Evolutionary conservation across 768 basidiomycete species (phyloP).

Genomic region (Mrakia hoshinonis): DNA sequence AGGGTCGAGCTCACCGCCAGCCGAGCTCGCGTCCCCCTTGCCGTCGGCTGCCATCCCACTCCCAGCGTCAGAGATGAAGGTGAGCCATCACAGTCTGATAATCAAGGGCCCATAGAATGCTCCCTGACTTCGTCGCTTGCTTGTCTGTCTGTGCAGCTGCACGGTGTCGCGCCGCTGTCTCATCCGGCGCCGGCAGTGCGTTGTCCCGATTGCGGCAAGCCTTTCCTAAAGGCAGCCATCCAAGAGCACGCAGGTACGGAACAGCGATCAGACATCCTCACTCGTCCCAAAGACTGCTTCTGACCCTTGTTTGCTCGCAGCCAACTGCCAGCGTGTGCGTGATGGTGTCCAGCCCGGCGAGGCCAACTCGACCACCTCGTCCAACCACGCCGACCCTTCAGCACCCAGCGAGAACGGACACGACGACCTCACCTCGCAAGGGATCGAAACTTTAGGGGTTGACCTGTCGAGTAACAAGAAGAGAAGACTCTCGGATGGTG

Average conservation of each 20-base stretch:
- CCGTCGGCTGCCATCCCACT: neutral
- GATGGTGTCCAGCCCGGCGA: conserved; percentile 45
- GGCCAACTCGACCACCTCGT: neutral
- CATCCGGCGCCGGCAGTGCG: conserved; percentile 45
- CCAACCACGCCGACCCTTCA: neutral
- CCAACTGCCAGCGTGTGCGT: conserved; percentile 55
- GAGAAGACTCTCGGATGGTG: conserved; percentile 23
- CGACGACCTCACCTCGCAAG: conserved; percentile 32
- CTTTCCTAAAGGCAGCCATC: conserved; percentile 64
- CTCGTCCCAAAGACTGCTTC: neutral
- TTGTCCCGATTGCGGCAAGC: conserved; percentile 75
- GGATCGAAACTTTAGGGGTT: neutral
- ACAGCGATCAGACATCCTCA: neutral
- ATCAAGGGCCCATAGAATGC: neutral
- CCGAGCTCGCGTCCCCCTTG: neutral
- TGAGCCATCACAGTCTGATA: neutral
- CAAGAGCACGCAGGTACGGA: conserved; percentile 64
- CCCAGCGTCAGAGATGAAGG: conserved; percentile 2
- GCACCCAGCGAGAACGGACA: conserved; percentile 49
- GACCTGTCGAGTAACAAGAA: conserved; percentile 5
- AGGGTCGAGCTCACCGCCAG: neutral
- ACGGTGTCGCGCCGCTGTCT: conserved; percentile 14
- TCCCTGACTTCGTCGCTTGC: neutral
- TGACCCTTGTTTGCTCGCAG: conserved; percentile 40
- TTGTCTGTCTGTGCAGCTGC: neutral